These are phyloP conservation scores for Azolla pinnata DNA, from an alignment of 75 land plant genomes.

Conservation along the genomic window DNA sequence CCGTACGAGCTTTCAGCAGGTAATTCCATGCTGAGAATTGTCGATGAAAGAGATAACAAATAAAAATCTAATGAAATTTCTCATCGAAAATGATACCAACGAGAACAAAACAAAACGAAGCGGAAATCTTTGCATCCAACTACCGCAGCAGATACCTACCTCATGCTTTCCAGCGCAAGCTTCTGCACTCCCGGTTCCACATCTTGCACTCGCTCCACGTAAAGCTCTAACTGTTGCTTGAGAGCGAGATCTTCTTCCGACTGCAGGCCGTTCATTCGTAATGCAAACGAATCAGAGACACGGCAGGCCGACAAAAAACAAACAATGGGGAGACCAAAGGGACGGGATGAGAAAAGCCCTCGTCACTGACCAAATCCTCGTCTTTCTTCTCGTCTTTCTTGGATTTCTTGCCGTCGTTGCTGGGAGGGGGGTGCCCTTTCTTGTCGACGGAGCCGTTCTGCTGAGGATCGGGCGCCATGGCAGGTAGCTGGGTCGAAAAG, in stretches of 20 bases:
- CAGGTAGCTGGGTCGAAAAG: neutral
- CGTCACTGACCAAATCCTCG: constrained; percentile 33
- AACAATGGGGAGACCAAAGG: neutral
- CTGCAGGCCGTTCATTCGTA: too few species aligned
- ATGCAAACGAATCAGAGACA: too few species aligned
- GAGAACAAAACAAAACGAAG: too few species aligned
- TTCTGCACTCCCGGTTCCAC: constrained; percentile 83
- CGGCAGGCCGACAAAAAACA: constrained; percentile 6
- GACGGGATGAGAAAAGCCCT: neutral
- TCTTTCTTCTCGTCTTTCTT: constrained; percentile 94
- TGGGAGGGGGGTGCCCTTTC: constrained; percentile 19
- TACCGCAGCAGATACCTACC: constrained; percentile 36
- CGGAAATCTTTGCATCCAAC: too few species aligned
- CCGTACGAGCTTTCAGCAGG: too few species aligned
- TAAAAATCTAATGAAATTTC: too few species aligned
- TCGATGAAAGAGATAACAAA: too few species aligned
- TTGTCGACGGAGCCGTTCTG: constrained; percentile 25
- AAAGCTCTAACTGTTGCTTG: constrained; percentile 88
- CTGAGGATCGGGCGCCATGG: constrained; percentile 48
- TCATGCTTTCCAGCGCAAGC: constrained; percentile 89
- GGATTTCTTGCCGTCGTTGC: constrained; percentile 54
- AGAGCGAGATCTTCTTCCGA: constrained; percentile 91
- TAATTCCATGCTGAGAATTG: too few species aligned
- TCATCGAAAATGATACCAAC: too few species aligned
- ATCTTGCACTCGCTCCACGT: constrained; percentile 90